Evolutionary conservation across 2,329 filamentous ascomycete genomes (phyloP).

Genomic region (Massarina eburnea): DNA sequence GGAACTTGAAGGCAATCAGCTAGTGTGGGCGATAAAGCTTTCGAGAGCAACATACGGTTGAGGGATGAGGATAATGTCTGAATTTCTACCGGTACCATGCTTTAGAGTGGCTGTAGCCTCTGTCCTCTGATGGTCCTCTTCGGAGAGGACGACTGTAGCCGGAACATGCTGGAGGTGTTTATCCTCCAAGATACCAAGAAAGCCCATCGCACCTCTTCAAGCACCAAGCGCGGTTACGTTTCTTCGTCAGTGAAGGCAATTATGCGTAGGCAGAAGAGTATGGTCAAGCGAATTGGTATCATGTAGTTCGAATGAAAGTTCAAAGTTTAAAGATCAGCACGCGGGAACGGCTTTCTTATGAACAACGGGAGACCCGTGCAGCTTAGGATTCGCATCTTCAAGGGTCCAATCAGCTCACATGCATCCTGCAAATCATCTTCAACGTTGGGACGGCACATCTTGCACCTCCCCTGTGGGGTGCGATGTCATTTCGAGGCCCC

Average conservation of each 20-base stretch:
- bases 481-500: conserved; percentile 7
- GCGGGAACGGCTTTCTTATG: not conserved
- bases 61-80: conserved; percentile 36
- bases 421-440: too few relatives aligned
- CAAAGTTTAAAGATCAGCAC: conserved; percentile 1
- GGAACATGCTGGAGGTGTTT: conserved; percentile 37
- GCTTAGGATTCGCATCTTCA: not conserved
- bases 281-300: not conserved
- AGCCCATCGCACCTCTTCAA: conserved; percentile 23
- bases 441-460: too few relatives aligned
- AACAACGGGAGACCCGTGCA: conserved; percentile 1
- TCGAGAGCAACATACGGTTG: conserved; percentile 28
- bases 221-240: not conserved
- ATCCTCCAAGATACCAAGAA: conserved; percentile 38
- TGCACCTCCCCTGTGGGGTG: conserved; percentile 2
- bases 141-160: conserved; percentile 36
- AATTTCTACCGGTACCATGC: conserved; percentile 35
- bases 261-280: not conserved
- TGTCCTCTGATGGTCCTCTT: conserved; percentile 17
- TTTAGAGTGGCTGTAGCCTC: conserved; percentile 27
- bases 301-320: not conserved
- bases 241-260: not conserved
- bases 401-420: not conserved
- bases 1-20: conserved; percentile 33
- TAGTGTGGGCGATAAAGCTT: not conserved